Evolutionary conservation across 1,284 basidiomycete species (phyloP).

Genomic region (Tilletia horrida): DNA sequence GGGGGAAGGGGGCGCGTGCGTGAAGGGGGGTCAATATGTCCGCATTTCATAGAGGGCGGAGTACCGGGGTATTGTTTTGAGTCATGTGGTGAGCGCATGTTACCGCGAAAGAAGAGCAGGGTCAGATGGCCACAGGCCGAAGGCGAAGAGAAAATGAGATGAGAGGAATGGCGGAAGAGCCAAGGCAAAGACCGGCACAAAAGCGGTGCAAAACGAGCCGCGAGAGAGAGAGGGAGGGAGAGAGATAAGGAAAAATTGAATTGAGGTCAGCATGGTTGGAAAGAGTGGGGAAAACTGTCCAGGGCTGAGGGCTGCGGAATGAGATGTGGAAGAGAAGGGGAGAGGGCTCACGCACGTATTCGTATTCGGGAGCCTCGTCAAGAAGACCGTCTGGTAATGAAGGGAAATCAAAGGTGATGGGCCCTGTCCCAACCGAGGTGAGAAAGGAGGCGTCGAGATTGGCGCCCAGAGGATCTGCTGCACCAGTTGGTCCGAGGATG

Average conservation of each 20-base stretch:
- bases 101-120: too few relatives aligned
- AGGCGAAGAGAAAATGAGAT: not conserved
- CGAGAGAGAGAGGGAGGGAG: too few relatives aligned
- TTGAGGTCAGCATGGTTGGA: too few relatives aligned
- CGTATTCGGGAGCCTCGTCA: constrained; percentile 44
- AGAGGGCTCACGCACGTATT: constrained; percentile 46
- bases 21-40: not conserved
- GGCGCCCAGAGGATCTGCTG: not conserved
- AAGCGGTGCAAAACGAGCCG: too few relatives aligned
- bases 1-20: too few relatives aligned
- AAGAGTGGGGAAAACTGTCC: too few relatives aligned
- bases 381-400: constrained; percentile 45
- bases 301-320: not conserved
- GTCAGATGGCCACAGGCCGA: not conserved
- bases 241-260: too few relatives aligned
- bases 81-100: too few relatives aligned
- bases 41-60: not conserved
- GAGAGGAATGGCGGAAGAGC: not conserved
- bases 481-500: not conserved
- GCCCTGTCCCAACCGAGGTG: not conserved
- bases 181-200: not conserved
- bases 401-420: constrained; percentile 39
- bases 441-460: constrained; percentile 4
- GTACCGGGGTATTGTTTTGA: not conserved
- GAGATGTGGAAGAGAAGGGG: not conserved